phyloP scores from a whole-genome alignment of 805 yeast genomes.

The Sugiyamaella marilandica region DNA sequence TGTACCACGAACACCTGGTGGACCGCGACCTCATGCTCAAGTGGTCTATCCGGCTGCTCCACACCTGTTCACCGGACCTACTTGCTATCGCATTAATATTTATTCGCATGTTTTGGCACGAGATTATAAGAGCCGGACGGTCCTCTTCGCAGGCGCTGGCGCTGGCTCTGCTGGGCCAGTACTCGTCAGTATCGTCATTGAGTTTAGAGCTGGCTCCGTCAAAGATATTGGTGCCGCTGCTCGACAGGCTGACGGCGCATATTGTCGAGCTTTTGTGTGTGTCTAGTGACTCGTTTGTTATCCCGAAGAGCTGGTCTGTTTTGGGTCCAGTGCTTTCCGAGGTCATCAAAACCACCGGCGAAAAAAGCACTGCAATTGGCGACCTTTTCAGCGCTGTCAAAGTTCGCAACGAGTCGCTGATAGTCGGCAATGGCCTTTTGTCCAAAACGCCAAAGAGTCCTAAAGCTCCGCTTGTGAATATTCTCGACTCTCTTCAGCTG shows the following conservation, averaged over 20 bases:
- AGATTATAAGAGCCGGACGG: slow-evolving; percentile 47
- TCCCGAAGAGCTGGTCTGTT: slow-evolving; percentile 30
- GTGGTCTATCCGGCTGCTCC: slow-evolving; percentile 57
- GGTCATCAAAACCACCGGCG: slow-evolving; percentile 17
- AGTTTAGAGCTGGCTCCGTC: slow-evolving; percentile 21
- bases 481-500: slow-evolving; percentile 29
- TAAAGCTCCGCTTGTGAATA: slow-evolving; percentile 20
- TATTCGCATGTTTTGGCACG: slow-evolving; percentile 66
- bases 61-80: slow-evolving; percentile 35
- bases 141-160: slow-evolving; percentile 60
- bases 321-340: slow-evolving; percentile 26
- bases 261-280: slow-evolving; percentile 21
- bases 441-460: slow-evolving; percentile 20
- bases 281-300: slow-evolving; percentile 30
- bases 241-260: slow-evolving; percentile 19
- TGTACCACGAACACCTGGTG: slow-evolving; percentile 64
- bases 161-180: slow-evolving; percentile 48
- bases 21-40: slow-evolving; percentile 58
- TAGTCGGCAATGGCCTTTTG: slow-evolving; percentile 21
- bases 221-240: slow-evolving; percentile 22
- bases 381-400: slow-evolving; percentile 17
- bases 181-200: slow-evolving; percentile 26
- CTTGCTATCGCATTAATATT: slow-evolving; percentile 49
- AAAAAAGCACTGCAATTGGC: slow-evolving; percentile 11
- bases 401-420: slow-evolving; percentile 23